Evolutionary conservation across 2,329 filamentous ascomycete genomes (phyloP).

Genomic region (Curvularia spicifera): DNA sequence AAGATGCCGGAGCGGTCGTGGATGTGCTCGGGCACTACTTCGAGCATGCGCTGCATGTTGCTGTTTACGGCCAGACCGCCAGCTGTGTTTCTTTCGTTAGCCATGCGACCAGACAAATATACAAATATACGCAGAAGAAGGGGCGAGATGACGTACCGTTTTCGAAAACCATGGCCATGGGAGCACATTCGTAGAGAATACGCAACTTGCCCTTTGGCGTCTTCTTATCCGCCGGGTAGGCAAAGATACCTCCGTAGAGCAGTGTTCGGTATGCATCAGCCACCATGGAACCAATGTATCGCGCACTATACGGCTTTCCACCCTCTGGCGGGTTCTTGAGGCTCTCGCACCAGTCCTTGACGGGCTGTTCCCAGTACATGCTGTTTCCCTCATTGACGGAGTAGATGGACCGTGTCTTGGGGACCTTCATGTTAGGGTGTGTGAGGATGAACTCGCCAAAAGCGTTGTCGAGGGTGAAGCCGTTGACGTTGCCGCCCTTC

Average conservation of each 20-base stretch:
- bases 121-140: too few relatives aligned
- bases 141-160: conserved; percentile 71
- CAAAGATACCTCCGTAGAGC: conserved; percentile 95
- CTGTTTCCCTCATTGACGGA: conserved; percentile 99
- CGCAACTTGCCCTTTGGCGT: conserved; percentile 97
- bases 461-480: conserved; percentile 95
- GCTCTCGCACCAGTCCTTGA: conserved; percentile 85
- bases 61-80: conserved; percentile 92
- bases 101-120: not conserved
- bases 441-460: conserved; percentile 99
- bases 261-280: conserved; percentile 96
- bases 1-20: conserved; percentile 97
- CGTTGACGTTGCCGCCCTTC: conserved; percentile 89
- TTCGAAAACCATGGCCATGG: conserved; percentile 99
- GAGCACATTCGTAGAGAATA: conserved; percentile 97
- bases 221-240: conserved; percentile 97
- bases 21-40: conserved; percentile 87
- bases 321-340: conserved; percentile 78
- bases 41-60: conserved; percentile 88
- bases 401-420: conserved; percentile 83
- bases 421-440: conserved; percentile 91
- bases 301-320: conserved; percentile 89
- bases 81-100: conserved; percentile 59
- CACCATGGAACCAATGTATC: conserved; percentile 98
- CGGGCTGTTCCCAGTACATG: conserved; percentile 90